These are phyloP conservation scores for Melocanna baccifera DNA, from an alignment of 176 grass and related monocot species.

Conservation along the genomic window DNA sequence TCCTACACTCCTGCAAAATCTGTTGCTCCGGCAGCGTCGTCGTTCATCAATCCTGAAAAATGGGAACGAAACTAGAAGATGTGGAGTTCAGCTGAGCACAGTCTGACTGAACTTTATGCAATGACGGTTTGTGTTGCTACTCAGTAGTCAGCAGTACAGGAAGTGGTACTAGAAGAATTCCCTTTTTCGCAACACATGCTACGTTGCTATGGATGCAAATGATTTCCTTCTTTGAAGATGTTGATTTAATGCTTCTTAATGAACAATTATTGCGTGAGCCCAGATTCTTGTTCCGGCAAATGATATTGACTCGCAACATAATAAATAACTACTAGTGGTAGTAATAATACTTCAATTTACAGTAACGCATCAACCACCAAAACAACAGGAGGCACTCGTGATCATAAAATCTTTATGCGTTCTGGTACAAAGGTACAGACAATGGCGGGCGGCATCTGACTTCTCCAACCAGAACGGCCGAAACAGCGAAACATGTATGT, in stretches of 20 bases:
- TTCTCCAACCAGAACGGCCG: constrained; percentile 16
- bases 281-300: neutral
- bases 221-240: neutral
- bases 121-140: neutral
- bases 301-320: neutral
- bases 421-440: constrained; percentile 37
- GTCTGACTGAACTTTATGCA: neutral
- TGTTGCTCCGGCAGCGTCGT: neutral
- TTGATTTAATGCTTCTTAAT: neutral
- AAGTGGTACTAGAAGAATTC: neutral
- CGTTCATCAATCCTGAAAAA: neutral
- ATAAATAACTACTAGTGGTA: neutral
- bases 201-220: neutral
- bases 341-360: neutral
- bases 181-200: neutral
- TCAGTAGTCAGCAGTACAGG: neutral
- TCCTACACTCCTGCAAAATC: neutral
- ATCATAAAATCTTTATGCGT: constrained; percentile 33
- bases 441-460: constrained; percentile 12
- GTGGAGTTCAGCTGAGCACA: neutral
- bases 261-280: neutral
- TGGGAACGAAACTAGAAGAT: neutral
- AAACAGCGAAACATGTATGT: constrained; percentile 4
- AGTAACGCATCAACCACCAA: constrained; percentile 9
- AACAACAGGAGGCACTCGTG: constrained; percentile 15